Conservation (phyloP, 164 flowering plant species). For the Annona cherimola region DNA sequence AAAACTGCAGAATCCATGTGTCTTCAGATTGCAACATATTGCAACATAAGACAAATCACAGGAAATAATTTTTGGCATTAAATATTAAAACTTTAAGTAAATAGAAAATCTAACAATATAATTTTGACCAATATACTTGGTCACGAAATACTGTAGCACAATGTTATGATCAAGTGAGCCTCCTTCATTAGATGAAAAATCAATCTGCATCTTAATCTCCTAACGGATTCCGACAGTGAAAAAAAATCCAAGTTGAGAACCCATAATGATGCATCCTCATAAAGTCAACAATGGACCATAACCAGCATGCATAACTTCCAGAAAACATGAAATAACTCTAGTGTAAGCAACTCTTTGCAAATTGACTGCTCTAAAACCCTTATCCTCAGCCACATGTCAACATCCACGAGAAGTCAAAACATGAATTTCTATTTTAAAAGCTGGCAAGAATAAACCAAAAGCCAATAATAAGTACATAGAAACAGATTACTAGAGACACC, state of each 20-base stretch:
- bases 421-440: background rate
- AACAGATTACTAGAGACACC: background rate
- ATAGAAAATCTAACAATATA: background rate
- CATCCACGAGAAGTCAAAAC: too few relatives aligned
- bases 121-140: background rate
- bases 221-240: background rate
- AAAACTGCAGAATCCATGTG: background rate
- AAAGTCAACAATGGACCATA: background rate
- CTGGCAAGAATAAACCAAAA: background rate
- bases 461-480: background rate
- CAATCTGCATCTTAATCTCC: background rate
- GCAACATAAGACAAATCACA: background rate
- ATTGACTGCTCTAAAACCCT: too few relatives aligned
- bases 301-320: background rate
- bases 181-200: background rate
- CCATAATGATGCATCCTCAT: background rate
- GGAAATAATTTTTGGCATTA: background rate
- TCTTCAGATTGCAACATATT: conserved; percentile 4
- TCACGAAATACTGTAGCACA: background rate
- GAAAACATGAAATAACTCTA: background rate
- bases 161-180: background rate
- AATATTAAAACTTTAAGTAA: too few relatives aligned
- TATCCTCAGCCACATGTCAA: background rate
- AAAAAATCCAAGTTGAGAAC: background rate
- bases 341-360: background rate